Conservation (phyloP, 495 filamentous ascomycete genomes). For the Podospora appendiculata region DNA sequence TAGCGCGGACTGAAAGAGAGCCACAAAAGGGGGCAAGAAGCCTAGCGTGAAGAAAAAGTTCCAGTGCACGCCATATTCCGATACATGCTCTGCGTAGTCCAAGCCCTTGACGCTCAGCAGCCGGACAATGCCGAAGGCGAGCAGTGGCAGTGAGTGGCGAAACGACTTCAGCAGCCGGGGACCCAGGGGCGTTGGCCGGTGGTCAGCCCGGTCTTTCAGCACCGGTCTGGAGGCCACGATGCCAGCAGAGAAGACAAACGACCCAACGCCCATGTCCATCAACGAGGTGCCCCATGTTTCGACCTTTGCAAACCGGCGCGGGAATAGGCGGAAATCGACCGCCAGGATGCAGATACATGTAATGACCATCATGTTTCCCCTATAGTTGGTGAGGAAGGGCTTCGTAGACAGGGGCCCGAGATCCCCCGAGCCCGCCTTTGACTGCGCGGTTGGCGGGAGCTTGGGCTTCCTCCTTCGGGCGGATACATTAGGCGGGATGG, state of each 20-base stretch:
- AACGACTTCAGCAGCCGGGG: slow-evolving; percentile 54
- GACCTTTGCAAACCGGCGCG: slow-evolving; percentile 90
- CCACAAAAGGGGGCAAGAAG: slow-evolving; percentile 81
- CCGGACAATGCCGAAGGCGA: slow-evolving; percentile 72
- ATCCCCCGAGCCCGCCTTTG: slow-evolving; percentile 10
- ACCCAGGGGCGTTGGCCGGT: slow-evolving; percentile 37
- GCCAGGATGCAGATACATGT: slow-evolving; percentile 94
- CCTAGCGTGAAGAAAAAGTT: slow-evolving; percentile 99
- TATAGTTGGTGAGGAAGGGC: slow-evolving; percentile 86
- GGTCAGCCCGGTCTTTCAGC: slow-evolving; percentile 58
- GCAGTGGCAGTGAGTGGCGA: slow-evolving; percentile 74
- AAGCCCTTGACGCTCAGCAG: slow-evolving; percentile 86
- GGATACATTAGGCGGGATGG: slow-evolving; percentile 34
- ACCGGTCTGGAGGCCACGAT: slow-evolving; percentile 82
- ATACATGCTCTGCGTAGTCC: slow-evolving; percentile 95
- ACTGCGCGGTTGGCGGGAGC: slow-evolving; percentile 43
- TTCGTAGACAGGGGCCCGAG: slow-evolving; percentile 63
- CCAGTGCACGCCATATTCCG: slow-evolving; percentile 98
- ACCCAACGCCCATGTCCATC: slow-evolving; percentile 97
- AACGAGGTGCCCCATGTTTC: slow-evolving; percentile 97
- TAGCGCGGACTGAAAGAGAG: slow-evolving; percentile 66
- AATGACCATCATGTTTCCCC: slow-evolving; percentile 84
- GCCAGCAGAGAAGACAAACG: slow-evolving; percentile 95
- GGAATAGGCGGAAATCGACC: slow-evolving; percentile 90
- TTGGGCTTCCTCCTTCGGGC: slow-evolving; percentile 45